These are phyloP conservation scores for Scopulariopsis brevicaulis DNA, from an alignment of 2,329 filamentous ascomycete genomes.

Conservation along the genomic window DNA sequence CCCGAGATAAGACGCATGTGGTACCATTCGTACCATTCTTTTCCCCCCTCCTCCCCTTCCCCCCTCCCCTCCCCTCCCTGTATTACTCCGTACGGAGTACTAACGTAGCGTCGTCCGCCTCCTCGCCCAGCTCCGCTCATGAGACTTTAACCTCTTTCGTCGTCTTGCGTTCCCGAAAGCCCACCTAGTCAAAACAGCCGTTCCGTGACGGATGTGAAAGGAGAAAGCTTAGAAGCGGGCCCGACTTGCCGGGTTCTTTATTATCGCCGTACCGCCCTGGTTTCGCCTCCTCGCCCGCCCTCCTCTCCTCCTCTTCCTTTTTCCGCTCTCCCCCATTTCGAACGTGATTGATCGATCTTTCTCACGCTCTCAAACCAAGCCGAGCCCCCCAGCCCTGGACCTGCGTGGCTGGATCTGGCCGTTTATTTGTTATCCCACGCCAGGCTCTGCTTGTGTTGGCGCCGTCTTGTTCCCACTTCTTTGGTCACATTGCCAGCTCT, in stretches of 20 bases:
- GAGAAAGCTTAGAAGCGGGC: neutral
- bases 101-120: neutral
- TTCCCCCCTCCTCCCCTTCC: neutral
- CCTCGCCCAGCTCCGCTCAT: neutral
- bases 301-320: neutral
- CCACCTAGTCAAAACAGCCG: slow-evolving; percentile 2
- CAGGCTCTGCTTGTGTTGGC: neutral
- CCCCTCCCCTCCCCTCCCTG: neutral
- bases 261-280: slow-evolving; percentile 2
- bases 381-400: neutral
- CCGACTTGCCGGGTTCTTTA: neutral
- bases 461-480: neutral
- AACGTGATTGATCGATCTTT: neutral
- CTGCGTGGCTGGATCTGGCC: neutral
- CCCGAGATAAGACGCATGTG: slow-evolving; percentile 1
- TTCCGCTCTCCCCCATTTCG: neutral
- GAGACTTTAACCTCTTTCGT: slow-evolving; percentile 5
- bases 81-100: neutral
- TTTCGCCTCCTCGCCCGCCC: neutral
- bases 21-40: neutral
- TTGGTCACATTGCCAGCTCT: neutral
- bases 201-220: slow-evolving; percentile 1
- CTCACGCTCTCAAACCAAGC: neutral
- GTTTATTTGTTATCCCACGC: neutral
- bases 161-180: slow-evolving; percentile 2